These are phyloP conservation scores for Pseudocercospora fuligena DNA, from an alignment of 2,329 filamentous ascomycete genomes.

Conservation along the genomic window DNA sequence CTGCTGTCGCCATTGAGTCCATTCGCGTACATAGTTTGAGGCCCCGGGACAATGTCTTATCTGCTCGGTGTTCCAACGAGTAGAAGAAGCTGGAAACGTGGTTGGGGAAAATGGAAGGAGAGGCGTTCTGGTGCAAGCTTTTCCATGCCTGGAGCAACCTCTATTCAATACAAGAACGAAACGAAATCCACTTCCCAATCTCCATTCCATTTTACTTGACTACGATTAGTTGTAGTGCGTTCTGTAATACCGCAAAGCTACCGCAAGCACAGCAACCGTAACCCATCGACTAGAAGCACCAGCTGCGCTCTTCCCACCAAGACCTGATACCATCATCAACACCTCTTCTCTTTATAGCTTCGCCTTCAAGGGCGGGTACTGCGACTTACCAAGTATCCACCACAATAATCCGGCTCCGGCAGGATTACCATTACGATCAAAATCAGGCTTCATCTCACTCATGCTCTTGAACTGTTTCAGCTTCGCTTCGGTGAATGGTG, in stretches of 20 bases:
- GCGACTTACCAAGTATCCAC: constrained; percentile 36
- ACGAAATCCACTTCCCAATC: background rate
- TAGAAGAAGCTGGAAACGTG: too few species aligned
- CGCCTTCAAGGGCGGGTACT: constrained; percentile 16
- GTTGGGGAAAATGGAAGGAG: too few species aligned
- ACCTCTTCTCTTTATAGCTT: constrained; percentile 13
- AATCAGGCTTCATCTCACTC: constrained; percentile 61
- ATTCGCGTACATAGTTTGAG: too few species aligned
- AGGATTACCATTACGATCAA: constrained; percentile 60
- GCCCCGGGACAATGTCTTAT: too few species aligned
- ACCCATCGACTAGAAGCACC: constrained; percentile 38
- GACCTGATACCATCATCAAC: constrained; percentile 19
- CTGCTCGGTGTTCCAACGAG: too few species aligned
- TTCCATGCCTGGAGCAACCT: background rate
- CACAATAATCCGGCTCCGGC: constrained; percentile 36
- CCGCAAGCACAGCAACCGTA: constrained; percentile 32
- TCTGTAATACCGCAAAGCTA: constrained; percentile 25
- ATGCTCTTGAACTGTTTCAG: constrained; percentile 56
- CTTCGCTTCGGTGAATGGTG: constrained; percentile 62
- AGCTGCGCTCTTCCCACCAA: constrained; percentile 37
- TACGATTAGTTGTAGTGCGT: constrained; percentile 16
- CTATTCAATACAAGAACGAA: background rate
- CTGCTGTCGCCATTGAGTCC: too few species aligned
- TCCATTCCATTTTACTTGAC: background rate
- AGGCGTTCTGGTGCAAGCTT: too few species aligned